Evolutionary conservation across 495 filamentous ascomycete species (phyloP).

Genomic region (Tuber melanosporum): DNA sequence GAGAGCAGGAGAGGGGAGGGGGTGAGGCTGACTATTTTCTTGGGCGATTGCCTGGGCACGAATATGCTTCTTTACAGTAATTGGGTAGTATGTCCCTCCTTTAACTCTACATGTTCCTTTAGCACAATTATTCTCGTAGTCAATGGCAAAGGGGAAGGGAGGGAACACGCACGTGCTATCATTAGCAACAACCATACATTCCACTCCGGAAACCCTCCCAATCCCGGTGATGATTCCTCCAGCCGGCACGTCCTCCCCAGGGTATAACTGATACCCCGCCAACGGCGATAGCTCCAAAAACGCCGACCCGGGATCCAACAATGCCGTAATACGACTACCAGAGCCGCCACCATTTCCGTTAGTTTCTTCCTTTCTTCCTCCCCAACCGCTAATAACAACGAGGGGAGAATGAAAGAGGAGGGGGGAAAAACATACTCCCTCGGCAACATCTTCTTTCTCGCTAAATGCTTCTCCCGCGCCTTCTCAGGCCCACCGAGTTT

Average conservation of each 20-base stretch:
- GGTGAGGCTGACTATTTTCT: conserved; percentile 58
- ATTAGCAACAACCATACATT: conserved; percentile 91
- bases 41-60: conserved; percentile 85
- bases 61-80: conserved; percentile 96
- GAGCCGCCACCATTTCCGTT: not conserved
- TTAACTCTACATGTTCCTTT: conserved; percentile 56
- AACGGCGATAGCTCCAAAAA: conserved; percentile 87
- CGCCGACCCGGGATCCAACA: conserved; percentile 81
- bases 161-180: conserved; percentile 62
- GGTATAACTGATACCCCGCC: conserved; percentile 81
- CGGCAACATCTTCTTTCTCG: conserved; percentile 87
- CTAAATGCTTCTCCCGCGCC: conserved; percentile 81
- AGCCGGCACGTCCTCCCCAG: conserved; percentile 72
- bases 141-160: not conserved
- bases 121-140: not conserved
- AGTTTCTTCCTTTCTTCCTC: not conserved
- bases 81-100: conserved; percentile 97
- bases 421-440: conserved; percentile 53
- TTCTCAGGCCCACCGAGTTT: conserved; percentile 72
- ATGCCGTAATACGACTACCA: conserved; percentile 62
- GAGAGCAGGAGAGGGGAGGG: not conserved
- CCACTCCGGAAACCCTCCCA: conserved; percentile 81
- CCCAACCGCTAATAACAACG: not conserved
- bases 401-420: not conserved
- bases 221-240: conserved; percentile 92